Evolutionary conservation across 2,329 filamentous ascomycete species (phyloP).

Genomic region (Fusarium luffae): DNA sequence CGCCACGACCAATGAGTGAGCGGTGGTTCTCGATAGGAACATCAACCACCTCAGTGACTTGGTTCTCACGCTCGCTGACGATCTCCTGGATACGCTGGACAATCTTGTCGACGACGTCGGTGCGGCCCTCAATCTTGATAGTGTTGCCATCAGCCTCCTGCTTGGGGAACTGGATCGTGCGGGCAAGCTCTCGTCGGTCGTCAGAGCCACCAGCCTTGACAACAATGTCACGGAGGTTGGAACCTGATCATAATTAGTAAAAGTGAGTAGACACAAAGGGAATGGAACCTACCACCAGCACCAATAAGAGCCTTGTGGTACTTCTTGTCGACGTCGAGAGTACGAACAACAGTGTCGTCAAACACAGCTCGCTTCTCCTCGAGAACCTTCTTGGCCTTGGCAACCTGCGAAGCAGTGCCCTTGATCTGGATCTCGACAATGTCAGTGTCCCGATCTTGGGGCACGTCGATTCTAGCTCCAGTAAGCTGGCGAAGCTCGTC

Average conservation of each 20-base stretch:
- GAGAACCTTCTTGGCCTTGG: slow-evolving; percentile 89
- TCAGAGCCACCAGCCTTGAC: slow-evolving; percentile 88
- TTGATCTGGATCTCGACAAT: slow-evolving; percentile 90
- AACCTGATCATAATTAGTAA: slow-evolving; percentile 65
- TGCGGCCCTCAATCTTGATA: slow-evolving; percentile 89
- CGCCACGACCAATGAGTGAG: slow-evolving; percentile 89
- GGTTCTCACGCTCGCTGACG: slow-evolving; percentile 84
- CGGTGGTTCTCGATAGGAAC: slow-evolving; percentile 92
- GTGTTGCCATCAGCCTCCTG: slow-evolving; percentile 82
- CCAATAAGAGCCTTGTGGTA: slow-evolving; percentile 93
- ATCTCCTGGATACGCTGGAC: slow-evolving; percentile 83
- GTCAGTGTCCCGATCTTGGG: slow-evolving; percentile 78
- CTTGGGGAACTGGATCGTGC: slow-evolving; percentile 94
- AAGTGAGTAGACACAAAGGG: not conserved
- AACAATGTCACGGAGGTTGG: slow-evolving; percentile 88
- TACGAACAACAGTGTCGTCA: slow-evolving; percentile 87
- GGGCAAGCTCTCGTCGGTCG: slow-evolving; percentile 83
- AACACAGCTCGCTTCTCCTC: slow-evolving; percentile 88
- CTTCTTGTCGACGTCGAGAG: slow-evolving; percentile 92
- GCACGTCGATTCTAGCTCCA: slow-evolving; percentile 91
- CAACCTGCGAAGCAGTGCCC: slow-evolving; percentile 90
- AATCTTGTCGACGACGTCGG: slow-evolving; percentile 88
- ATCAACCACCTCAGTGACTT: slow-evolving; percentile 81
- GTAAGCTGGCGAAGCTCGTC: slow-evolving; percentile 87
- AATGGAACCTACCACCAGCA: slow-evolving; percentile 76